phyloP scores from a whole-genome alignment of 306 rosid species.

The Malus orientalis region DNA sequence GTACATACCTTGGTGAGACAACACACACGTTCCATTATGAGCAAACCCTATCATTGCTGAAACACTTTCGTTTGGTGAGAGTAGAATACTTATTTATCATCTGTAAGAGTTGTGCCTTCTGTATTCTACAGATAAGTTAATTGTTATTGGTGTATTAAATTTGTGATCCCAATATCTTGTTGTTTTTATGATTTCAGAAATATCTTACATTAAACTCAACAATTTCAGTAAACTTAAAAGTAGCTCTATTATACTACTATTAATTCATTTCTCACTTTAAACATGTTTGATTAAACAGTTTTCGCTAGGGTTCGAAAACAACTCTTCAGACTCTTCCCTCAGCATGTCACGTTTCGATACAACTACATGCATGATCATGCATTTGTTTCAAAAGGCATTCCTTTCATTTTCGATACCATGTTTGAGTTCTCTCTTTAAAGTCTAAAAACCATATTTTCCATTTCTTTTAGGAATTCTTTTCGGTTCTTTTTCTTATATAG shows the following conservation, averaged over 20 bases:
- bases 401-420: conserved; percentile 11
- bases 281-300: neutral
- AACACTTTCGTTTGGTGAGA: too few relatives aligned
- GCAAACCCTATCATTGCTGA: too few relatives aligned
- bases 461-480: conserved; percentile 1
- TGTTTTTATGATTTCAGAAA: too few relatives aligned
- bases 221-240: neutral
- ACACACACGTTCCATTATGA: too few relatives aligned
- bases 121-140: too few relatives aligned
- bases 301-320: neutral
- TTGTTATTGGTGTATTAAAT: too few relatives aligned
- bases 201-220: neutral
- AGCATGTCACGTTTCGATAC: neutral
- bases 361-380: neutral
- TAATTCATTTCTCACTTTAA: too few relatives aligned
- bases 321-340: neutral
- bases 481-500: neutral
- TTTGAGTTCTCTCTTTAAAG: neutral
- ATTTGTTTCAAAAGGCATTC: neutral
- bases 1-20: too few relatives aligned
- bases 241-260: too few relatives aligned
- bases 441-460: neutral
- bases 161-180: too few relatives aligned
- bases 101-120: too few relatives aligned
- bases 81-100: too few relatives aligned